phyloP scores from a whole-genome alignment of 805 yeast species.

The Myxozyma geophila region DNA sequence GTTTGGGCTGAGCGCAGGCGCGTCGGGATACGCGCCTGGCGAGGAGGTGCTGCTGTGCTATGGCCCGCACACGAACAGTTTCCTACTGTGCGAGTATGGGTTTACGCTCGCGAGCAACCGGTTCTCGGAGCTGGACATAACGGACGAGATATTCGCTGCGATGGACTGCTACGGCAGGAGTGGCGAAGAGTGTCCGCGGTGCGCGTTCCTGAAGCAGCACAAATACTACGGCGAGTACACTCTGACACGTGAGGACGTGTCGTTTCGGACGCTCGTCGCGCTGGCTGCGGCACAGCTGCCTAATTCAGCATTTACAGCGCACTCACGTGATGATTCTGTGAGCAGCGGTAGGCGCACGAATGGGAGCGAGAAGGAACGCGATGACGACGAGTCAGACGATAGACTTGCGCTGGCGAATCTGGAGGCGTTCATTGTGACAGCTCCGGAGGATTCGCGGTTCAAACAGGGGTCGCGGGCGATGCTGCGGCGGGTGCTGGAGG shows the following conservation, averaged over 20 bases:
- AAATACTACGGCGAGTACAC: conserved; percentile 81
- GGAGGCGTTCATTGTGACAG: conserved; percentile 15
- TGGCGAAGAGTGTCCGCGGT: conserved; percentile 3
- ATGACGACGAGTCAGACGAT: neutral
- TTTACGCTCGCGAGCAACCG: conserved; percentile 62
- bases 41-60: conserved; percentile 76
- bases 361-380: neutral
- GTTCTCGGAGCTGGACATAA: conserved; percentile 74
- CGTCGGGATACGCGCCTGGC: conserved; percentile 45
- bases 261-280: conserved; percentile 78
- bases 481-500: conserved; percentile 4
- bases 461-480: neutral
- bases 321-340: neutral
- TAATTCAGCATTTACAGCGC: conserved; percentile 12
- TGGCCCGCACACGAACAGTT: conserved; percentile 88
- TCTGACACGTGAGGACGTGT: conserved; percentile 52
- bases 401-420: conserved; percentile 11
- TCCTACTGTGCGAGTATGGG: conserved; percentile 84
- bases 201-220: conserved; percentile 53
- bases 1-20: conserved; percentile 38
- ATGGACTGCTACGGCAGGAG: conserved; percentile 40
- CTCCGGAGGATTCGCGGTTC: conserved; percentile 11
- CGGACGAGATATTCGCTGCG: conserved; percentile 49
- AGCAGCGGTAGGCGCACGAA: neutral
- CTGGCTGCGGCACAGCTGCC: conserved; percentile 52